Percentiles rank a stretch among this genome's conserved stretches.
phyloP scores from a whole-genome alignment of 202 grass and related monocot species.

The Dendrocalamus latiflorus region DNA sequence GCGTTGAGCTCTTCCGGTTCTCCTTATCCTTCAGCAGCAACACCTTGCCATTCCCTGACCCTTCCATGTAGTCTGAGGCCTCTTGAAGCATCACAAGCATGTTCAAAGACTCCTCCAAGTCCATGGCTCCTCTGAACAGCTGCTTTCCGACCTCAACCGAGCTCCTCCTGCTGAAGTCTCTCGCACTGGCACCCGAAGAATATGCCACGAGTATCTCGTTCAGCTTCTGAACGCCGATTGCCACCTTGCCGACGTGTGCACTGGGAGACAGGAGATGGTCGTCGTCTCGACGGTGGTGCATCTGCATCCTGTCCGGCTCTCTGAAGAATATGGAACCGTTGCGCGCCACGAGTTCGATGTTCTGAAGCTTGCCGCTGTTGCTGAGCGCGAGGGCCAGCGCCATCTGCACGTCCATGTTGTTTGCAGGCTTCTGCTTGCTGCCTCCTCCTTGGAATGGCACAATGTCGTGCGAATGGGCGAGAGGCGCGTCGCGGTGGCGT shows the following conservation, averaged over 20 bases:
- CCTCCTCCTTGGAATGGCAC: constrained; percentile 53
- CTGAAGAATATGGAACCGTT: constrained; percentile 46
- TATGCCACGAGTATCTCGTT: constrained; percentile 67
- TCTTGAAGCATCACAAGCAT: constrained; percentile 92
- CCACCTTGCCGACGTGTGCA: constrained; percentile 35
- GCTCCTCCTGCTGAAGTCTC: constrained; percentile 10
- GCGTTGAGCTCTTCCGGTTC: constrained; percentile 39
- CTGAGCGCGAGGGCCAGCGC: constrained; percentile 84
- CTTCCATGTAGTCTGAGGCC: constrained; percentile 64
- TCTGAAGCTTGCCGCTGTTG: constrained; percentile 83
- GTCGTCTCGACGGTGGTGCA: constrained; percentile 17
- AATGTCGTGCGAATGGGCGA: constrained; percentile 36
- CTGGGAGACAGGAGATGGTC: constrained; percentile 35
- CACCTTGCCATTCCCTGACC: constrained; percentile 44
- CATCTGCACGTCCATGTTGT: constrained; percentile 58
- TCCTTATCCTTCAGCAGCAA: constrained; percentile 65
- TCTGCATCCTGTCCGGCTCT: constrained; percentile 3
- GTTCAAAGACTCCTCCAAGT: constrained; percentile 74
- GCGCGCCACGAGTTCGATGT: constrained; percentile 57
- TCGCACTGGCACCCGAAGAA: constrained; percentile 21
- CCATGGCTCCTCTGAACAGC: constrained; percentile 63
- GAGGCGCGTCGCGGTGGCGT: constrained; percentile 11
- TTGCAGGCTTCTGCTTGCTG: constrained; percentile 6
- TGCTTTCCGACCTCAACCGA: constrained; percentile 37
- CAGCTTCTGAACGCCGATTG: constrained; percentile 69